Percentiles rank a stretch among this genome's conserved stretches.
Conservation (phyloP, 163 green algal genomes). For the Prototheca stagnorum region DNA sequence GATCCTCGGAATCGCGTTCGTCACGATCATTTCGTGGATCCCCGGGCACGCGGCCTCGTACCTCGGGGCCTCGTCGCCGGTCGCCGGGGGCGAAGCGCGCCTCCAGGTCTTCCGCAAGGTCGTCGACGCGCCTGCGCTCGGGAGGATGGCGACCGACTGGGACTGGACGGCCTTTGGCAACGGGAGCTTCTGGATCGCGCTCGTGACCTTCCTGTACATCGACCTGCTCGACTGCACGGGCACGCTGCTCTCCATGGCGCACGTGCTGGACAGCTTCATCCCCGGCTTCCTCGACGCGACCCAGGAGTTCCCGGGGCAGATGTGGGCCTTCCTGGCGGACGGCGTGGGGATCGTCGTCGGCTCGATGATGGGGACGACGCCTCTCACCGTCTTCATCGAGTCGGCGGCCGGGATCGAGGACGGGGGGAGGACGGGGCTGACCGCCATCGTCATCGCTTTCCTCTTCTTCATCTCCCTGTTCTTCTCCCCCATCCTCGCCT, state of each 20-base stretch:
- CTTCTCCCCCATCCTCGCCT: slow-evolving; percentile 37
- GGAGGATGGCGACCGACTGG: slow-evolving; percentile 23
- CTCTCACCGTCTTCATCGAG: slow-evolving; percentile 48
- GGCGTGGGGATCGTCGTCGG: slow-evolving; percentile 51
- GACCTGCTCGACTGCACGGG: slow-evolving; percentile 30
- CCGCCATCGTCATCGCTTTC: slow-evolving; percentile 28
- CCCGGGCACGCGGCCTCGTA: slow-evolving; percentile 38
- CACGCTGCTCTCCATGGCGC: slow-evolving; percentile 22
- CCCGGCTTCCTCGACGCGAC: slow-evolving; percentile 18
- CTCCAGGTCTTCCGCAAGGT: slow-evolving; percentile 35
- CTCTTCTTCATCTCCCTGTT: slow-evolving; percentile 43
- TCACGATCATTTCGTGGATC: slow-evolving; percentile 66
- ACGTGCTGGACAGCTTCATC: slow-evolving; percentile 15
- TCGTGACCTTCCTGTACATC: slow-evolving; percentile 41
- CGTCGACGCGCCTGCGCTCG: slow-evolving; percentile 12
- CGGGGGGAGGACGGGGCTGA: slow-evolving; percentile 46
- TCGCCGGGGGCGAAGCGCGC: slow-evolving; percentile 28
- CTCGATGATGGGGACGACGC: slow-evolving; percentile 53
- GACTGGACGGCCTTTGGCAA: slow-evolving; percentile 30
- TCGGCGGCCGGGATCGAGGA: slow-evolving; percentile 56
- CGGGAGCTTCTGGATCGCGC: slow-evolving; percentile 28
- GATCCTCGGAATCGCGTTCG: slow-evolving; percentile 38
- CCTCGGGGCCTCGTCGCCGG: slow-evolving; percentile 23
- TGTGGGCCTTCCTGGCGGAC: slow-evolving; percentile 52
- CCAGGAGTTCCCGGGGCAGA: slow-evolving; percentile 36